Evolutionary conservation across 2,329 filamentous ascomycete genomes (phyloP).

Genomic region (Madurella mycetomatis): DNA sequence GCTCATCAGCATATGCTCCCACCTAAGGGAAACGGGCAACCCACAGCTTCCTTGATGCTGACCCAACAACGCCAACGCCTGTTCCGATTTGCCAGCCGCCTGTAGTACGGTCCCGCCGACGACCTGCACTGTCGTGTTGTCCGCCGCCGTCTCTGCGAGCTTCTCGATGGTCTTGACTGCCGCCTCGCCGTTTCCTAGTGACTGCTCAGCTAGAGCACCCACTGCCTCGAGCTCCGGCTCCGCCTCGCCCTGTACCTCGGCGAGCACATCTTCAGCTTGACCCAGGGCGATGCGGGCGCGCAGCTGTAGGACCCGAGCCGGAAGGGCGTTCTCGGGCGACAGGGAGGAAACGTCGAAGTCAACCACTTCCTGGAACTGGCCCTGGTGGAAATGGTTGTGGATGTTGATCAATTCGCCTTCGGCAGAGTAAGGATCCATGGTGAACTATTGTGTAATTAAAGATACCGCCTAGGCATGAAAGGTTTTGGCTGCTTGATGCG

Average conservation of each 20-base stretch:
- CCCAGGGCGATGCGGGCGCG: slow-evolving; percentile 81
- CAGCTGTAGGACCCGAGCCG: slow-evolving; percentile 72
- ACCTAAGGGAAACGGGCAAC: slow-evolving; percentile 32
- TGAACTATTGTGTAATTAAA: slow-evolving; percentile 1
- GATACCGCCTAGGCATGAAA: not conserved
- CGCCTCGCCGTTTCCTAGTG: slow-evolving; percentile 54
- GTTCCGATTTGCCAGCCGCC: slow-evolving; percentile 73
- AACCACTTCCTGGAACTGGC: slow-evolving; percentile 81
- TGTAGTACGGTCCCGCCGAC: slow-evolving; percentile 78
- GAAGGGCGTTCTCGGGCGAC: slow-evolving; percentile 70
- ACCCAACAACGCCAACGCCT: slow-evolving; percentile 72
- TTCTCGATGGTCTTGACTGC: slow-evolving; percentile 62
- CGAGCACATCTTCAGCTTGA: slow-evolving; percentile 67
- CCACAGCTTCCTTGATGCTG: slow-evolving; percentile 83
- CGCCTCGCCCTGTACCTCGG: slow-evolving; percentile 58
- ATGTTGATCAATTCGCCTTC: slow-evolving; percentile 70
- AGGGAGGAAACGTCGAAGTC: slow-evolving; percentile 80
- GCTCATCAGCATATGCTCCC: slow-evolving; percentile 6
- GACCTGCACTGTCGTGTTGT: slow-evolving; percentile 78
- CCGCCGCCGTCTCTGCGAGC: slow-evolving; percentile 61
- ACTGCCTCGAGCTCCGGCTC: slow-evolving; percentile 74
- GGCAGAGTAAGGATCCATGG: slow-evolving; percentile 66
- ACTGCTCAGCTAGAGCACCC: slow-evolving; percentile 66
- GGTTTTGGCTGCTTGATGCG: not conserved
- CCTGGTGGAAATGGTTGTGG: slow-evolving; percentile 68